These are phyloP conservation scores for Lactifluus rugatus DNA, from an alignment of 768 basidiomycete species.

Conservation along the genomic window DNA sequence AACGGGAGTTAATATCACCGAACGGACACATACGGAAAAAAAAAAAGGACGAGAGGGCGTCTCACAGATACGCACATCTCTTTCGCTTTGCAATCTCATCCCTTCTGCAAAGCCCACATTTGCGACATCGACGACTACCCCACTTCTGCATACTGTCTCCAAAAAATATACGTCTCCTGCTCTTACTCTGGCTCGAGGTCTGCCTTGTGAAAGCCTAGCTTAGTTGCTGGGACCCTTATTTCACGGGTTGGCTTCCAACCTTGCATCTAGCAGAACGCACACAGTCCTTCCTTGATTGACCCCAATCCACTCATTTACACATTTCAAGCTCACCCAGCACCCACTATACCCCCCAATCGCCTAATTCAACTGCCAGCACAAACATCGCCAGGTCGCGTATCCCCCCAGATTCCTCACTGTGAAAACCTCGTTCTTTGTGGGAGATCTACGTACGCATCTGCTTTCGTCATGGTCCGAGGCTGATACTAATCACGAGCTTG, in stretches of 20 bases:
- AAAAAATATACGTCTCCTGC: conserved; percentile 17
- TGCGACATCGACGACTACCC: conserved; percentile 6
- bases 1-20: conserved; percentile 20
- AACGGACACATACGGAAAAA: conserved; percentile 13
- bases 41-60: conserved; percentile 12
- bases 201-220: conserved; percentile 14
- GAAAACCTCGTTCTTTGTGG: neutral
- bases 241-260: conserved; percentile 14
- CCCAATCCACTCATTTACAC: conserved; percentile 17
- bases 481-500: neutral
- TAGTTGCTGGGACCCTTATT: conserved; percentile 16
- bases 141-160: neutral
- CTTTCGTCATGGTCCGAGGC: conserved; percentile 4
- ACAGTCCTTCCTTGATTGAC: conserved; percentile 20
- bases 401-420: neutral
- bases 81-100: conserved; percentile 35
- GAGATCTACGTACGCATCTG: neutral
- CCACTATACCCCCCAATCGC: neutral
- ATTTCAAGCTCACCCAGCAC: conserved; percentile 13
- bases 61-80: conserved; percentile 33
- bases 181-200: conserved; percentile 19
- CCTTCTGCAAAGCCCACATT: conserved; percentile 18
- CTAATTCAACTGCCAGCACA: conserved; percentile 10
- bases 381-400: neutral
- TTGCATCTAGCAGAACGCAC: conserved; percentile 17